A percentile compares a stretch with the other conserved stretches of the same genome.
Evolutionary conservation across 495 filamentous ascomycete genomes (phyloP).

Genomic region (Penicillium roqueforti): DNA sequence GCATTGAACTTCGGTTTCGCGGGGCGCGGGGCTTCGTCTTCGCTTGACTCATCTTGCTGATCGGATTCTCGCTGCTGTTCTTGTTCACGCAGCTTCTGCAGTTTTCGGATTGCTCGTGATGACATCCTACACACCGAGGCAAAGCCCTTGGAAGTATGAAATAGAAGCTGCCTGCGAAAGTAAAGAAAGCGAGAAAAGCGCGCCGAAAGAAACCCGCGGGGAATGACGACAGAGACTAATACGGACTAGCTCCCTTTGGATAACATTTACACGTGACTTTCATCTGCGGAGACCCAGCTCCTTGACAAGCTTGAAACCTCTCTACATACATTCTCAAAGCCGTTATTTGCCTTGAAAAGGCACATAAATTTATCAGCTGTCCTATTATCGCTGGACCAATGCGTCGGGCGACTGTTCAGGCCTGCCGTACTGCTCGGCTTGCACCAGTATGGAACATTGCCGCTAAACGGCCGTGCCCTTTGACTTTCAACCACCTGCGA

Average conservation of each 20-base stretch:
- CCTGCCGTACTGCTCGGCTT: constrained; percentile 58
- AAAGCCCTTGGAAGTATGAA: background rate
- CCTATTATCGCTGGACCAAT: constrained; percentile 36
- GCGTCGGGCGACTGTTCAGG: constrained; percentile 62
- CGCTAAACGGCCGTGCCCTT: constrained; percentile 42
- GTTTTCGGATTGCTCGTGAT: constrained; percentile 70
- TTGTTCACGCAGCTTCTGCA: constrained; percentile 62
- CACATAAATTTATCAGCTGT: constrained; percentile 3
- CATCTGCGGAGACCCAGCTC: constrained; percentile 17
- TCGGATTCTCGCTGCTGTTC: constrained; percentile 54
- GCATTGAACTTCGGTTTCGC: constrained; percentile 46
- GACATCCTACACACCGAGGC: constrained; percentile 55
- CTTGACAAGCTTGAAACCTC: constrained; percentile 10
- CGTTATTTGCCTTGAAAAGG: constrained; percentile 7
- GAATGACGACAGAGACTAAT: constrained; percentile 40
- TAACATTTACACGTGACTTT: constrained; percentile 17
- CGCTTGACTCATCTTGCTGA: constrained; percentile 49
- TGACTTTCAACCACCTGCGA: constrained; percentile 45
- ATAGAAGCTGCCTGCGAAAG: background rate
- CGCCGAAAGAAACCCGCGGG: constrained; percentile 25
- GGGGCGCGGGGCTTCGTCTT: constrained; percentile 38
- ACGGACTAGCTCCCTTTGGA: constrained; percentile 25
- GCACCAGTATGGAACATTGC: constrained; percentile 50
- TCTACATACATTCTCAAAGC: background rate
- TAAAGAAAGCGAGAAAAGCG: constrained; percentile 1